These are phyloP conservation scores for Ophiostoma ulmi DNA, from an alignment of 2,329 filamentous ascomycete species.

Conservation along the genomic window DNA sequence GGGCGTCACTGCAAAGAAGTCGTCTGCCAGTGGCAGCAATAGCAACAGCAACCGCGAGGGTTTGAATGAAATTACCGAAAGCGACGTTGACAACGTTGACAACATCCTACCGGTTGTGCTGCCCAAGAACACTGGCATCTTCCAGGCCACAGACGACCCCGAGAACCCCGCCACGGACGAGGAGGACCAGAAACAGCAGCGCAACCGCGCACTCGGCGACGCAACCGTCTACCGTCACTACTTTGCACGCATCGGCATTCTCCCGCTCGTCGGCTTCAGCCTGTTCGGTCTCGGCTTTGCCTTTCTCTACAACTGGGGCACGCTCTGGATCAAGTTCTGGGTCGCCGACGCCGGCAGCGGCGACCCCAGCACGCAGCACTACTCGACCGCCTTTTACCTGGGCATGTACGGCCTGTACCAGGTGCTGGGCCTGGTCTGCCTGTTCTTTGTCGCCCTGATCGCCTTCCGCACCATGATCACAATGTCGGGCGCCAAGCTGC, in stretches of 20 bases:
- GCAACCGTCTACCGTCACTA: background rate
- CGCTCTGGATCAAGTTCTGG: conserved; percentile 34
- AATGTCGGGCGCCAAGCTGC: conserved; percentile 29
- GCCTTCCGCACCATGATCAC: conserved; percentile 29
- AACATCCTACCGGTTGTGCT: background rate
- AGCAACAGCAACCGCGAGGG: background rate
- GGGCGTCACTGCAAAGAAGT: conserved; percentile 29
- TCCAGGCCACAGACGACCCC: background rate
- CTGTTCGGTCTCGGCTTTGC: conserved; percentile 26
- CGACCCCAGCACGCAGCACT: conserved; percentile 17
- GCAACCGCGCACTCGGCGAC: background rate
- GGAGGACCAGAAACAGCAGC: background rate
- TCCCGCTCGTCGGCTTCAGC: conserved; percentile 23
- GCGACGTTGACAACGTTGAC: background rate
- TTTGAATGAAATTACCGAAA: background rate
- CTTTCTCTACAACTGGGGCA: conserved; percentile 30
- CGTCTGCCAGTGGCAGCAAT: background rate
- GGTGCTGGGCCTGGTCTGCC: conserved; percentile 21
- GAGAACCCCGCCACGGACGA: background rate
- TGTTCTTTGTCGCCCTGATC: background rate
- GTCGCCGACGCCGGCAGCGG: conserved; percentile 26
- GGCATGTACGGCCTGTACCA: conserved; percentile 33
- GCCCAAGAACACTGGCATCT: background rate
- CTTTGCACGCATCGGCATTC: background rate
- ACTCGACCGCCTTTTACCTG: conserved; percentile 32